phyloP scores from a whole-genome alignment of 176 grass and related monocot species.

The Hordeum vulgare region MorexV3_pseudomolecules_assembly NC_058523.1:464964559-464965058 shows the following conservation, averaged over 20 bases:
- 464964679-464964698: background rate
- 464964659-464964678: background rate
- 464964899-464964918: background rate
- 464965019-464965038: background rate
- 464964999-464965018: background rate
- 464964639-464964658: background rate
- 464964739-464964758: background rate
- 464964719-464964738: too few species aligned
- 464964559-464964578: background rate
- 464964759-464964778: background rate
- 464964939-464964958: background rate
- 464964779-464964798: too few species aligned
- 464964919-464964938: conserved; percentile 1
- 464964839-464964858: background rate
- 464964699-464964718: background rate
- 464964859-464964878: background rate
- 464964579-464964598: background rate
- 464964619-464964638: background rate
- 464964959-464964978: background rate
- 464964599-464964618: background rate
- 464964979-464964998: background rate
- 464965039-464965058: background rate
- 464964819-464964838: background rate
- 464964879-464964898: background rate
- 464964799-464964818: background rate